These are phyloP conservation scores for Daldinia bambusicola DNA, from an alignment of 495 filamentous ascomycete species.

Conservation along the genomic window DNA sequence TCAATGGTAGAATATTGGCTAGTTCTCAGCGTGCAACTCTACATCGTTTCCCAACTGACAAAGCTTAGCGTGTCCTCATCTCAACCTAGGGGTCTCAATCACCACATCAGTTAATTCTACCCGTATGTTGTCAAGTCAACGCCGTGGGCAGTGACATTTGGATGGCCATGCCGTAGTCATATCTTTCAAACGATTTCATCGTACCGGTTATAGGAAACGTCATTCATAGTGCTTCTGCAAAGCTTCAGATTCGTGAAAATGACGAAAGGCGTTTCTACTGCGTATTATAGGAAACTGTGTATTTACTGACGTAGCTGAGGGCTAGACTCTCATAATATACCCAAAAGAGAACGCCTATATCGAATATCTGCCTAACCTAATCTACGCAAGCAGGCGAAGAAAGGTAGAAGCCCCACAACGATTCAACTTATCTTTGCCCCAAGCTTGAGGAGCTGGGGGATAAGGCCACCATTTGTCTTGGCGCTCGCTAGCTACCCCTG, in stretches of 20 bases:
- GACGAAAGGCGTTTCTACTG: background rate
- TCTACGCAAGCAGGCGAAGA: background rate
- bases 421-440: conserved; percentile 7
- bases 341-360: background rate
- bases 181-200: no score
- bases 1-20: no score
- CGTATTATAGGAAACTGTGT: background rate
- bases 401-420: background rate
- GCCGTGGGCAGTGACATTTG: no score
- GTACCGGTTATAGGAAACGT: no score
- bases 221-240: no score
- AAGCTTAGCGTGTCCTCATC: no score
- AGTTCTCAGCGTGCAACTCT: no score
- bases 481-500: conserved; percentile 28
- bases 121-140: no score
- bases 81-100: no score
- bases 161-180: no score
- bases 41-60: no score
- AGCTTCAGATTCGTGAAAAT: background rate
- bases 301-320: background rate
- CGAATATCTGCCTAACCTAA: background rate
- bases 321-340: background rate
- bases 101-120: no score
- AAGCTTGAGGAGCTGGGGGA: conserved; percentile 20
- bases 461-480: conserved; percentile 34